Evolutionary conservation across 2,329 filamentous ascomycete species (phyloP).

Genomic region (Colletotrichum sidae): DNA sequence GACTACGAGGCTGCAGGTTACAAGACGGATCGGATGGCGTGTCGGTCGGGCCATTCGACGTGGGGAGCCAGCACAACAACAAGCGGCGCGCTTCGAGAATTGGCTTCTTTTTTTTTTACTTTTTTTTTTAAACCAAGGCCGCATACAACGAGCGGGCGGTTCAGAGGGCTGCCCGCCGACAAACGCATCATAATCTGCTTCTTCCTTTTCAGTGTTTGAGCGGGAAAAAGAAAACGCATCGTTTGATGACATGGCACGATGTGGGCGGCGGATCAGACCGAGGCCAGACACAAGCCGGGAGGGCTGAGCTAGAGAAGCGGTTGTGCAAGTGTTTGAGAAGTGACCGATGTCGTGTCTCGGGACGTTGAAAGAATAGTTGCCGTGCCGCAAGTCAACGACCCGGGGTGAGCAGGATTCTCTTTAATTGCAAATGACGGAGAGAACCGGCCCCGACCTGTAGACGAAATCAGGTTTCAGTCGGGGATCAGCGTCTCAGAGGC

Average conservation of each 20-base stretch:
- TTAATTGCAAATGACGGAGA: no score
- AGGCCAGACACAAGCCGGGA: not conserved
- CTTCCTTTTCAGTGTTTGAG: constrained; percentile 19
- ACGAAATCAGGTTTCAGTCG: no score
- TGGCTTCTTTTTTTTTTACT: no score
- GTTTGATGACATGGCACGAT: constrained; percentile 15
- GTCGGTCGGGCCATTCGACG: not conserved
- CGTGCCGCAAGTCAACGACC: not conserved
- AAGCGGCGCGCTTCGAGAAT: no score
- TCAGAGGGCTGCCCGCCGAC: no score
- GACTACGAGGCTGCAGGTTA: no score
- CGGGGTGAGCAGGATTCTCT: no score
- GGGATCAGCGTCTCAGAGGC: no score
- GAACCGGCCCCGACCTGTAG: no score
- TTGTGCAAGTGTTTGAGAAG: constrained; percentile 6
- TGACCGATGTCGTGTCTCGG: constrained; percentile 12
- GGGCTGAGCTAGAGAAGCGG: not conserved
- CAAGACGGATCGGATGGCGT: not conserved
- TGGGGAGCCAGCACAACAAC: no score
- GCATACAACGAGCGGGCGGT: no score
- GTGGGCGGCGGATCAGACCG: not conserved
- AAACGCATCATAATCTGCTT: constrained; percentile 7
- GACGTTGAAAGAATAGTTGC: constrained; percentile 22
- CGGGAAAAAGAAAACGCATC: constrained; percentile 25
- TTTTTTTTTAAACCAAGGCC: no score